Evolutionary conservation across 768 basidiomycete genomes (phyloP).

Genomic region (Leucosporidium scottii): DNA sequence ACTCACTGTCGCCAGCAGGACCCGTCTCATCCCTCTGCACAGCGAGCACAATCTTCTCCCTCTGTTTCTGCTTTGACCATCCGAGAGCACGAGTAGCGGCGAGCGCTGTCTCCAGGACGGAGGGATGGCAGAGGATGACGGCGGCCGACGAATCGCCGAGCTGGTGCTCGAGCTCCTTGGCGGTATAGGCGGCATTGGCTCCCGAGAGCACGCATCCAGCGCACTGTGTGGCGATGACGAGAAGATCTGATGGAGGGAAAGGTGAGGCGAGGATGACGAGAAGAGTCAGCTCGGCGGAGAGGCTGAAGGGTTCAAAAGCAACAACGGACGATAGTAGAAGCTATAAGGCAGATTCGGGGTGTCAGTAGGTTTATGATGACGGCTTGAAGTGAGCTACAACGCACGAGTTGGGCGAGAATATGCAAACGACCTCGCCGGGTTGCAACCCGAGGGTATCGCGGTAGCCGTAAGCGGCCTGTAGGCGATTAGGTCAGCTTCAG

Average conservation of each 20-base stretch:
- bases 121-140: slow-evolving; percentile 60
- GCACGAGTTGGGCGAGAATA: slow-evolving; percentile 33
- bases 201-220: slow-evolving; percentile 34
- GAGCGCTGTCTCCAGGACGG: slow-evolving; percentile 52
- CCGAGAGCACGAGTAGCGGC: slow-evolving; percentile 55
- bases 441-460: slow-evolving; percentile 3
- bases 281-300: neutral
- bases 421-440: slow-evolving; percentile 19
- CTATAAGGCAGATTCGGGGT: neutral
- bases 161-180: slow-evolving; percentile 64
- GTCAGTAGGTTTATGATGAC: neutral
- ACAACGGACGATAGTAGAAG: slow-evolving; percentile 28
- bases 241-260: neutral
- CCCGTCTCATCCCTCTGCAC: slow-evolving; percentile 36
- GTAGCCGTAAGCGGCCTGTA: slow-evolving; percentile 17
- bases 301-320: neutral
- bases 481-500: neutral
- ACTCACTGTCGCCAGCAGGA: slow-evolving; percentile 39
- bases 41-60: slow-evolving; percentile 32
- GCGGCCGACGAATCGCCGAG: slow-evolving; percentile 60
- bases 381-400: neutral
- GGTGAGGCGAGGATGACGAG: neutral
- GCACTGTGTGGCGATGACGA: slow-evolving; percentile 25
- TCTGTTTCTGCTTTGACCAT: slow-evolving; percentile 27
- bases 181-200: slow-evolving; percentile 58